Base-by-base conservation (phyloP, 2,329 filamentous ascomycete genomes). In the Magnaporthiopsis incrustans region DNA sequence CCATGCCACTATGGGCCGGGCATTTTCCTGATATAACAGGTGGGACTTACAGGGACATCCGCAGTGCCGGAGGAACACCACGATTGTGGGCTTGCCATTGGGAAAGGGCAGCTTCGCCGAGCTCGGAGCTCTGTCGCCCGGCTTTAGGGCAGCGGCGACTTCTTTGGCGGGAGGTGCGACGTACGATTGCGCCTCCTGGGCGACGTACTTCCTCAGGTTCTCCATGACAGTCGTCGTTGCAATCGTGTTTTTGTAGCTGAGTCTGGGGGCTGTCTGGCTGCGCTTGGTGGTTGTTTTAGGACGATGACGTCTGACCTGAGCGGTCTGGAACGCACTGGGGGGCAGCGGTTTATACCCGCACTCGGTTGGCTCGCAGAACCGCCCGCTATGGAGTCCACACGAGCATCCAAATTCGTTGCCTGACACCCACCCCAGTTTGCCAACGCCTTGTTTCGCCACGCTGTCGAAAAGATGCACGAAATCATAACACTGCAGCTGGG, bases 401-500 rank as follows among this genome's bases (percentile, higher is more conserved):
- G 44, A 25, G 44, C 22, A 53, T 53, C 44, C 44, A 53, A 53
- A 53, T 53, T 53, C 44, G 44, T 22, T 22, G 44, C 18, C 44
- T 53, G 10, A 4, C 15, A 22, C 38, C 8, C 44, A n/a, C 44
- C 7, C 44, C 44, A 25, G n/a, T 50, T 50, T 50, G 18, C 18
- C 22, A 3, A n/a, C 18, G 44, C 14, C n/a, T 4, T 25, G 5
- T 53, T 53, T 53, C 18, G 44, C 44, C 44, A 53, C 44, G n/a
- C 33, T n/a, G 59, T 27, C 30, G 22, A 53, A 12, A 67, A 62
- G 59, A 98, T 99, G 95, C 92, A 93, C 77, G 95, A 99, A 77
- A 92, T 98, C 67, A 82, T 99, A 67, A 97, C 94, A 0, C 81
- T 99, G 59, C 95, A 99, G 81, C 87, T 98, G 66, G 95, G 95